A percentile compares a stretch with the other conserved stretches of the same genome.
phyloP scores from a whole-genome alignment of 2,329 filamentous ascomycete genomes.

The Cryphonectria naterciae region DNA sequence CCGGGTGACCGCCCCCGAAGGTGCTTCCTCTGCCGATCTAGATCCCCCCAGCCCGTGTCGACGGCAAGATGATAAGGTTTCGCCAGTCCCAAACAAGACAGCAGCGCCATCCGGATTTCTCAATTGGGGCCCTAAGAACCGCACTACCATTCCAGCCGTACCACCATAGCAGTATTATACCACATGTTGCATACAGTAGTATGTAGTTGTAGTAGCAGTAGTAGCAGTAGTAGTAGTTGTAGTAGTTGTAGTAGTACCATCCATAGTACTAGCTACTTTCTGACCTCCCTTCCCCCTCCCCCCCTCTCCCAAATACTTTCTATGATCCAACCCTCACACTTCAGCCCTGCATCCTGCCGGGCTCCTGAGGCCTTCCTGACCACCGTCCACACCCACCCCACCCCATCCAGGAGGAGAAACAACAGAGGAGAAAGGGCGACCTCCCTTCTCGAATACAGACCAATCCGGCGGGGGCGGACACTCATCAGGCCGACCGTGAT shows the following conservation, averaged over 20 bases:
- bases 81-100: slow-evolving; percentile 12
- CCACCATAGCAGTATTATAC: not conserved
- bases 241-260: no score
- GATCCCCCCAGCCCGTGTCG: not conserved
- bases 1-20: not conserved
- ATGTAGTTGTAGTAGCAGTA: no score
- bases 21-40: not conserved
- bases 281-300: not conserved
- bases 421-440: not conserved
- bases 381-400: slow-evolving; percentile 3
- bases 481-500: not conserved
- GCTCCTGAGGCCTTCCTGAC: slow-evolving; percentile 1
- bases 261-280: not conserved
- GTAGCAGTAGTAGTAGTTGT: no score
- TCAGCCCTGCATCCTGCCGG: slow-evolving; percentile 5
- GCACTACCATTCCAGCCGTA: not conserved
- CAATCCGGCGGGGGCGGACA: not conserved
- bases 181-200: no score
- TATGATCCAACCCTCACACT: not conserved
- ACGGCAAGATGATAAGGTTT: slow-evolving; percentile 5
- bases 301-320: not conserved
- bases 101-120: not conserved
- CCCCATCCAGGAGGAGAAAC: not conserved
- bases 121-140: not conserved
- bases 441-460: not conserved